Percentiles rank a stretch among this genome's conserved stretches.
phyloP scores from a whole-genome alignment of 2,329 filamentous ascomycete genomes.

The Colletotrichum eremochloae region DNA sequence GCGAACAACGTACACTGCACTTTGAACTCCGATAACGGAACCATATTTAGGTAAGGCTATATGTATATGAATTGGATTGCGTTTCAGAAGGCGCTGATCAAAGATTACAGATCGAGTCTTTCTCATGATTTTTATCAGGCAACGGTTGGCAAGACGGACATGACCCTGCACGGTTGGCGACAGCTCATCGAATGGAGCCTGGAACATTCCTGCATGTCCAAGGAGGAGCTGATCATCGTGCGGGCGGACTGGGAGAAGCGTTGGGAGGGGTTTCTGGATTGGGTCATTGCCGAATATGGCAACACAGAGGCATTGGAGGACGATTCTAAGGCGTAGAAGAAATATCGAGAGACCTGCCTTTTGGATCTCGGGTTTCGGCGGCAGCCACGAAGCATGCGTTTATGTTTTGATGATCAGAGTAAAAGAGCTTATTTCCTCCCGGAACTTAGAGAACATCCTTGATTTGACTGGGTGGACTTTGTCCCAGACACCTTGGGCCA shows the following conservation, averaged over 20 bases:
- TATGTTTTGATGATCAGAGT: neutral
- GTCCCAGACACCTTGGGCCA: neutral
- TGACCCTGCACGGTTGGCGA: slow-evolving; percentile 79
- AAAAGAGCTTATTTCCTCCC: neutral
- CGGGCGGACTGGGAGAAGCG: slow-evolving; percentile 62
- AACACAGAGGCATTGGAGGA: slow-evolving; percentile 10
- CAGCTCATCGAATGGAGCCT: slow-evolving; percentile 75
- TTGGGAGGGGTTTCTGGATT: slow-evolving; percentile 71
- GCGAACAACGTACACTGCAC: slow-evolving; percentile 82
- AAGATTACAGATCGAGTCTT: slow-evolving; percentile 69
- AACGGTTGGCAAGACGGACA: slow-evolving; percentile 76
- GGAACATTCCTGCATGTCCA: slow-evolving; percentile 68
- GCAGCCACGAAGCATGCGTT: neutral
- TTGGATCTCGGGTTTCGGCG: neutral
- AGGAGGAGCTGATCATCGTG: slow-evolving; percentile 55
- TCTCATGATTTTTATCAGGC: slow-evolving; percentile 85
- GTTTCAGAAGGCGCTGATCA: slow-evolving; percentile 17
- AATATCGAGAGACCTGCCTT: neutral
- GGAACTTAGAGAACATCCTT: neutral
- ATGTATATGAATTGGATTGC: no score
- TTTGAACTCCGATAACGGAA: slow-evolving; percentile 81
- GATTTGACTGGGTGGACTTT: neutral
- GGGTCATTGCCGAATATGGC: slow-evolving; percentile 61
- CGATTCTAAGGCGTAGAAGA: neutral
- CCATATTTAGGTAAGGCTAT: slow-evolving; percentile 72